Evolutionary conservation across 176 grass and related monocot species (phyloP).

Genomic region (Carex parvula): DNA sequence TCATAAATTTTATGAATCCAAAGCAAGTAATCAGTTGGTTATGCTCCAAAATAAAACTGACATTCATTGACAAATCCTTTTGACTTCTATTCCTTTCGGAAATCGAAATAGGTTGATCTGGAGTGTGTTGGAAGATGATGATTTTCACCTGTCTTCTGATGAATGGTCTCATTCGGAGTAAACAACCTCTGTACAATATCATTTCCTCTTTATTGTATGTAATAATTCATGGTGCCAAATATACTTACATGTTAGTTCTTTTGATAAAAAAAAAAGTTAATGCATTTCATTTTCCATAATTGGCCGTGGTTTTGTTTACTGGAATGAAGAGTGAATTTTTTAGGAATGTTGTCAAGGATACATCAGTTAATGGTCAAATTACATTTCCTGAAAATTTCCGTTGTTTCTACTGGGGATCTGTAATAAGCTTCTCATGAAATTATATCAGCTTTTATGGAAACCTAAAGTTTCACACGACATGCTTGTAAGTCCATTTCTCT

Average conservation of each 20-base stretch:
- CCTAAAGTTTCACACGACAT: too few relatives aligned
- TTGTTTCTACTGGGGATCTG: background rate
- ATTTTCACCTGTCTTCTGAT: conserved; percentile 12
- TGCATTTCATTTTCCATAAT: background rate
- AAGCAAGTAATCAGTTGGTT: background rate
- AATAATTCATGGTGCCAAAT: background rate
- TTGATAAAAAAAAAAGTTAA: background rate
- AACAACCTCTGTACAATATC: background rate
- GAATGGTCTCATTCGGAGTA: background rate
- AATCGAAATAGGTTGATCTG: conserved; percentile 20
- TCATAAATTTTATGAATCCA: background rate
- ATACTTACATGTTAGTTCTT: background rate
- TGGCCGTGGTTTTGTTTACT: background rate
- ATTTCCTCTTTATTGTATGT: background rate
- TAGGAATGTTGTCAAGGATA: background rate
- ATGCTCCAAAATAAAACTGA: background rate
- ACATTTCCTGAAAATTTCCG: background rate
- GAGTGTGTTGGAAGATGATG: conserved; percentile 27
- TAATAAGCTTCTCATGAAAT: background rate
- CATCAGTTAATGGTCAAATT: background rate
- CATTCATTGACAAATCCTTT: background rate
- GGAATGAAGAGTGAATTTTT: background rate
- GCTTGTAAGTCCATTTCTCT: too few relatives aligned
- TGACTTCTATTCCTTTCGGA: background rate
- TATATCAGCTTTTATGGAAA: background rate